Evolutionary conservation across 2,329 filamentous ascomycete genomes (phyloP), one percentile per base, ranked within the genome.

Genomic region (Calonectria naviculata): DNA sequence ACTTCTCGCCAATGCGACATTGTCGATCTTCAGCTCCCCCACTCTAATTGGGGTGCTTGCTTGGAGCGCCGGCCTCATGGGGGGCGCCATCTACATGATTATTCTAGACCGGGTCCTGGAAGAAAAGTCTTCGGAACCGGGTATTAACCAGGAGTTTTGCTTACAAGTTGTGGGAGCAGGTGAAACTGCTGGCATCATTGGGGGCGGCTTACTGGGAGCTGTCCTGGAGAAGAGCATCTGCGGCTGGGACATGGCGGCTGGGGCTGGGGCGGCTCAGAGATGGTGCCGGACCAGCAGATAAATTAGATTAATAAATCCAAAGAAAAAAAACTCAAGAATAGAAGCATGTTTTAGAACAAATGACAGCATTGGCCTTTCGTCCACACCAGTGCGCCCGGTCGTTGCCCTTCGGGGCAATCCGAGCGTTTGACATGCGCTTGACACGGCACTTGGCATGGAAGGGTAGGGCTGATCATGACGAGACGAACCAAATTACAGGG

Each of bases 1-100:
- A 3, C 24, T 78, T 0, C 58, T 81, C 5, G 19, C 72, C 38
- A 79, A 78, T 46, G 76, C 76, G 4, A 56, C 68, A 2, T 74
- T 80, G 15, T 68, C 79, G 2, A 15, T 78, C 38, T 70, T 80
- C 19, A 73, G 77, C 4, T 64, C 74, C 2, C 56, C 78, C 10
- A 38, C 72, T 6, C 31, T 81, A 1, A 67, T 79, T 5, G 76
- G 79, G 6, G 10, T 80, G 1, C 63, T 79, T 5, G 78, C 78
- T 7, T 80, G 81, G 10, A 61, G 71, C 3, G 68, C 76, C 4
- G 83, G 82, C 0, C 17, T 81, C 0, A 73, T 75, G 19, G 76
- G 75, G 8, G 81, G 81, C n/a, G 73, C 76, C 8, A 65, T 81
- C 0, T 82, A 81, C 68, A 77, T 80, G 54, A 77, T 71, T 12